phyloP scores from a whole-genome alignment of 192 early-diverging fungal genomes.

The Umbelopsis ramanniana region DNA sequence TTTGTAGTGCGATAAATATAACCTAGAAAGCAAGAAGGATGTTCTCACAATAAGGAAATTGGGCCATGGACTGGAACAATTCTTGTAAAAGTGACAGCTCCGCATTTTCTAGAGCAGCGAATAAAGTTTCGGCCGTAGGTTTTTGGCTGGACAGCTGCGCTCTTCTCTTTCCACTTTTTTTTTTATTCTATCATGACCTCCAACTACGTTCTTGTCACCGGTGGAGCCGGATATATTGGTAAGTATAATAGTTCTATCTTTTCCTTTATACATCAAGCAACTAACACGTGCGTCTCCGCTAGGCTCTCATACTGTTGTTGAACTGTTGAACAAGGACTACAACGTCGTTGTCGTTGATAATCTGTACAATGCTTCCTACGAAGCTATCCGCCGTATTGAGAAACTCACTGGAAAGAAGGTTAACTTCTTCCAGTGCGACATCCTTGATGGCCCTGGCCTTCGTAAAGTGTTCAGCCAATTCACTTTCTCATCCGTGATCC shows the following conservation, averaged over 20 bases:
- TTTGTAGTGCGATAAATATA: too few relatives aligned
- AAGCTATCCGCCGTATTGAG: conserved; percentile 75
- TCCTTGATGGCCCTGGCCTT: conserved; percentile 73
- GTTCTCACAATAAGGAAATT: conserved; percentile 3
- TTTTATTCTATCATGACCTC: not conserved
- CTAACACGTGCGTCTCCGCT: not conserved
- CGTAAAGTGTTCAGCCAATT: conserved; percentile 64
- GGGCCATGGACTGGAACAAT: not conserved
- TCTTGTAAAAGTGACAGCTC: not conserved
- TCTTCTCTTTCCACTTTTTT: too few relatives aligned
- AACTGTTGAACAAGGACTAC: conserved; percentile 70
- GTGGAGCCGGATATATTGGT: conserved; percentile 88
- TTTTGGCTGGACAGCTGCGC: too few relatives aligned
- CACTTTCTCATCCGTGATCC: conserved; percentile 66
- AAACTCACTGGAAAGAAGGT: conserved; percentile 61
- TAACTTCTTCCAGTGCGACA: conserved; percentile 79
- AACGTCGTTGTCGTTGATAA: conserved; percentile 91
- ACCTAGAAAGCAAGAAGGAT: not conserved
- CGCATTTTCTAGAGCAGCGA: not conserved
- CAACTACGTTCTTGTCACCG: conserved; percentile 61
- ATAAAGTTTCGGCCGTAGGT: not conserved
- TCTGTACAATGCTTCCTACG: conserved; percentile 77
- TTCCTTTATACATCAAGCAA: too few relatives aligned
- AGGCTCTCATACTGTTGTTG: conserved; percentile 86
- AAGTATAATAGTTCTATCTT: not conserved